These are phyloP conservation scores for Ascoidea rubescens DNA, from an alignment of 805 yeast genomes.

Conservation along the genomic window DNA sequence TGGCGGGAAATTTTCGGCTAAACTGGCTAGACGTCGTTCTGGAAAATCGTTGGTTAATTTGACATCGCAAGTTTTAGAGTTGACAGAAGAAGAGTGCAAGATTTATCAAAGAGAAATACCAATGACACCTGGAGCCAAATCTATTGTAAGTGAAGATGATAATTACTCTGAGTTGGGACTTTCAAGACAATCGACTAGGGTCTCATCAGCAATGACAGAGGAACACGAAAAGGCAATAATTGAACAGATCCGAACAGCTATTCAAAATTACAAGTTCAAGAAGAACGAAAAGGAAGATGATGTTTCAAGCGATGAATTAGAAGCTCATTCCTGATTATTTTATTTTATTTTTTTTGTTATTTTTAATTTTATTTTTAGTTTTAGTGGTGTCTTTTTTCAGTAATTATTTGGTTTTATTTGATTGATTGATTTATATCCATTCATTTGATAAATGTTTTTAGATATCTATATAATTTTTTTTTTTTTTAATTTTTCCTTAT, in stretches of 20 bases:
- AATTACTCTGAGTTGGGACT: background rate
- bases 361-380: background rate
- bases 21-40: slow-evolving; percentile 50
- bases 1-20: slow-evolving; percentile 30
- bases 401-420: too few species aligned
- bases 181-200: slow-evolving; percentile 13
- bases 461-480: too few species aligned
- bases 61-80: slow-evolving; percentile 29
- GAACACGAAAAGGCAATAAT: slow-evolving; percentile 17
- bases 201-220: slow-evolving; percentile 8
- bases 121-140: slow-evolving; percentile 4
- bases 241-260: slow-evolving; percentile 27
- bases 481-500: too few species aligned
- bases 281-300: slow-evolving; percentile 22
- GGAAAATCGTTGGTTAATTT: slow-evolving; percentile 65
- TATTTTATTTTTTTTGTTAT: background rate
- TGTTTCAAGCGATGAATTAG: slow-evolving; percentile 43
- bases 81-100: slow-evolving; percentile 1
- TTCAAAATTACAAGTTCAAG: slow-evolving; percentile 18
- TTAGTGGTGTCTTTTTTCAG: too few species aligned
- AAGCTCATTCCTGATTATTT: slow-evolving; percentile 24
- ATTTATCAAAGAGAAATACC: background rate
- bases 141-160: background rate
- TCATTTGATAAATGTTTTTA: too few species aligned
- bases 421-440: too few species aligned